phyloP scores from a whole-genome alignment of 1,284 basidiomycete genomes.

The Trametes polyzona region DNA sequence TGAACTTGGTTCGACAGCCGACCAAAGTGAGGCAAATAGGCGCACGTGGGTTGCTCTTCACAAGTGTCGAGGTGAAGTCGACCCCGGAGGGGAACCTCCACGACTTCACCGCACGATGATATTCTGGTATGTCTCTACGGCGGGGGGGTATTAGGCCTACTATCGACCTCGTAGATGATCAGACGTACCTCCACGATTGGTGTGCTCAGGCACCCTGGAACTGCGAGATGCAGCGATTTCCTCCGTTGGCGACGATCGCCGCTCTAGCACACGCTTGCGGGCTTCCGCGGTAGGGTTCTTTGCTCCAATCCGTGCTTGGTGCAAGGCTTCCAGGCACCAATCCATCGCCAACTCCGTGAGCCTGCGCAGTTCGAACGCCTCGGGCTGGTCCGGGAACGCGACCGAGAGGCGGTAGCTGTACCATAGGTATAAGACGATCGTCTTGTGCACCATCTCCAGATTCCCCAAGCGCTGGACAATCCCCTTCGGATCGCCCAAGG shows the following conservation, averaged over 20 bases:
- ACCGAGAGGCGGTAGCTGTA: constrained; percentile 79
- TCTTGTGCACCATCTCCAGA: constrained; percentile 86
- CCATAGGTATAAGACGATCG: constrained; percentile 89
- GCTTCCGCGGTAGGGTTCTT: constrained; percentile 6
- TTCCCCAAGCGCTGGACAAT: constrained; percentile 39
- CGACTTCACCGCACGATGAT: constrained; percentile 13
- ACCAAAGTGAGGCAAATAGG: constrained; percentile 25
- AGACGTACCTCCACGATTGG: too few species aligned
- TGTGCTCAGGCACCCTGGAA: too few species aligned
- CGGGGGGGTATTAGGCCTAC: too few species aligned
- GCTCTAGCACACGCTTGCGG: constrained; percentile 7
- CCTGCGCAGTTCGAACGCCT: constrained; percentile 61
- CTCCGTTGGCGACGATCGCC: constrained; percentile 1
- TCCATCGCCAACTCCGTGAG: constrained; percentile 75
- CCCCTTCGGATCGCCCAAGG: not conserved
- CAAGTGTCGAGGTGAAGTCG: not conserved
- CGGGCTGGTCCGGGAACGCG: constrained; percentile 65
- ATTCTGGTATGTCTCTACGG: not conserved
- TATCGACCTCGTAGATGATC: too few species aligned
- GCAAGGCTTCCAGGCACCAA: constrained; percentile 54
- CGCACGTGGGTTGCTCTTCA: constrained; percentile 8
- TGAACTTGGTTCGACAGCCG: constrained; percentile 20
- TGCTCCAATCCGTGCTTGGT: constrained; percentile 13
- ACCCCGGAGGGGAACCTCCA: not conserved
- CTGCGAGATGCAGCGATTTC: too few species aligned